Evolutionary conservation across 352 stramenopile species (phyloP).

Genomic region (Globisporangium megalacanthum): DNA sequence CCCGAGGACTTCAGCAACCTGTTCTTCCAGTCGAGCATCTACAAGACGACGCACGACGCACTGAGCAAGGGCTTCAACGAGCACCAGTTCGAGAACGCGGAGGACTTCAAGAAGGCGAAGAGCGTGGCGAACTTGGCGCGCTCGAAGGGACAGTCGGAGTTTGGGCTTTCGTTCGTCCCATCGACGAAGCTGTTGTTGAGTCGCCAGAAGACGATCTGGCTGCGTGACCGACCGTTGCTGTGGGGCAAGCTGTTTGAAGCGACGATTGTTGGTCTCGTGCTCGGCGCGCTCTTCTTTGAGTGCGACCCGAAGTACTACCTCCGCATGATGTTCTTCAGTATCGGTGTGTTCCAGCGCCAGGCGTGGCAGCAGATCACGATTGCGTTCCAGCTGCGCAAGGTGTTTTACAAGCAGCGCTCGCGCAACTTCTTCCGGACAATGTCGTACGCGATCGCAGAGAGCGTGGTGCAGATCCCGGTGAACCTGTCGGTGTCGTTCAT

Average conservation of each 20-base stretch:
- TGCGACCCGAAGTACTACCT: slow-evolving; percentile 43
- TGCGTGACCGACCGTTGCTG: slow-evolving; percentile 33
- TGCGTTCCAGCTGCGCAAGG: slow-evolving; percentile 57
- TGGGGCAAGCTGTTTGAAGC: slow-evolving; percentile 38
- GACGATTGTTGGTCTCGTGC: slow-evolving; percentile 59
- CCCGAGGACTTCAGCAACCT: slow-evolving; percentile 48
- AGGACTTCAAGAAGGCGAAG: slow-evolving; percentile 56
- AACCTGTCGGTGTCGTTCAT: slow-evolving; percentile 9
- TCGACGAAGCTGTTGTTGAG: slow-evolving; percentile 27
- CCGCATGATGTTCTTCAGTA: slow-evolving; percentile 46
- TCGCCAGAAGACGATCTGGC: slow-evolving; percentile 41
- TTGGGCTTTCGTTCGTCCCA: slow-evolving; percentile 20
- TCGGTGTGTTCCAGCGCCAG: slow-evolving; percentile 44
- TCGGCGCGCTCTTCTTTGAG: slow-evolving; percentile 61
- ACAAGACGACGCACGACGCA: slow-evolving; percentile 43
- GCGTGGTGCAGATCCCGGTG: slow-evolving; percentile 7
- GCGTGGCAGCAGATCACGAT: slow-evolving; percentile 64
- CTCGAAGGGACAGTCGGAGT: slow-evolving; percentile 47
- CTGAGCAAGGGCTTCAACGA: slow-evolving; percentile 53
- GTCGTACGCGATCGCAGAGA: slow-evolving; percentile 55
- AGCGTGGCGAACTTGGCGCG: slow-evolving; percentile 37
- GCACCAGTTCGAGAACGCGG: slow-evolving; percentile 44
- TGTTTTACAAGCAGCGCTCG: slow-evolving; percentile 85
- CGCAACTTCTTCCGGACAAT: slow-evolving; percentile 80
- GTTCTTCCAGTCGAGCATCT: slow-evolving; percentile 51